Evolutionary conservation across 352 stramenopile species (phyloP).

Genomic region (Phytophthora podocarpi): DNA sequence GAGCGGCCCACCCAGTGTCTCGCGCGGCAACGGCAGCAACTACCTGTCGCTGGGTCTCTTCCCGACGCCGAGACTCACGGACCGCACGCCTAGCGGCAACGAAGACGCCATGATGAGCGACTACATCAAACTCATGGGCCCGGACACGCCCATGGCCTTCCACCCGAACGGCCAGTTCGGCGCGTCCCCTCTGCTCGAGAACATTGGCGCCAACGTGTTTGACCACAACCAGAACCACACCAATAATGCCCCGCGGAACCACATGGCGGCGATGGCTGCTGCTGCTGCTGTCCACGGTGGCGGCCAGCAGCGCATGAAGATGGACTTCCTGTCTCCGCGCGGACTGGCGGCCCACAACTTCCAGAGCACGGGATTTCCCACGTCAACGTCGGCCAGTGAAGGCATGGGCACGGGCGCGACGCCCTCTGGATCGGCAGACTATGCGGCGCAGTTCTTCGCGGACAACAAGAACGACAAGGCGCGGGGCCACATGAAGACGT

Average conservation of each 20-base stretch:
- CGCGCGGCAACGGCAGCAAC: slow-evolving; percentile 44
- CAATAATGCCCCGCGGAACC: slow-evolving; percentile 18
- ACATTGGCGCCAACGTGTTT: slow-evolving; percentile 67
- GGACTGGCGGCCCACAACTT: slow-evolving; percentile 38
- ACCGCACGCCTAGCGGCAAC: slow-evolving; percentile 29
- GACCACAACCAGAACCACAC: slow-evolving; percentile 44
- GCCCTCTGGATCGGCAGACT: slow-evolving; percentile 44
- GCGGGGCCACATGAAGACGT: slow-evolving; percentile 41
- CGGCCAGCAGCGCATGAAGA: slow-evolving; percentile 54
- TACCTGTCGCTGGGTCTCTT: slow-evolving; percentile 68
- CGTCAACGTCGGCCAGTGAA: slow-evolving; percentile 14
- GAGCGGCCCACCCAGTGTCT: slow-evolving; percentile 58
- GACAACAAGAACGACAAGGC: slow-evolving; percentile 58
- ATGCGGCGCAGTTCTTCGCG: slow-evolving; percentile 74
- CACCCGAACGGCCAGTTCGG: slow-evolving; percentile 48
- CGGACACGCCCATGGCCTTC: slow-evolving; percentile 55
- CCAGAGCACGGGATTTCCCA: slow-evolving; percentile 44
- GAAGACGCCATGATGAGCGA: slow-evolving; percentile 74
- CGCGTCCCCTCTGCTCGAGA: slow-evolving; percentile 56
- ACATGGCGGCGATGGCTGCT: slow-evolving; percentile 35
- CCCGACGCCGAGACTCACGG: slow-evolving; percentile 45
- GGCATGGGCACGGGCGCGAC: slow-evolving; percentile 16
- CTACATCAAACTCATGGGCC: slow-evolving; percentile 78
- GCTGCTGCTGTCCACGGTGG: slow-evolving; percentile 29
- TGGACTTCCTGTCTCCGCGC: slow-evolving; percentile 51